Evolutionary conservation across 352 stramenopile genomes (phyloP).

Genomic region (Pythium rhizo-oryzae): DNA sequence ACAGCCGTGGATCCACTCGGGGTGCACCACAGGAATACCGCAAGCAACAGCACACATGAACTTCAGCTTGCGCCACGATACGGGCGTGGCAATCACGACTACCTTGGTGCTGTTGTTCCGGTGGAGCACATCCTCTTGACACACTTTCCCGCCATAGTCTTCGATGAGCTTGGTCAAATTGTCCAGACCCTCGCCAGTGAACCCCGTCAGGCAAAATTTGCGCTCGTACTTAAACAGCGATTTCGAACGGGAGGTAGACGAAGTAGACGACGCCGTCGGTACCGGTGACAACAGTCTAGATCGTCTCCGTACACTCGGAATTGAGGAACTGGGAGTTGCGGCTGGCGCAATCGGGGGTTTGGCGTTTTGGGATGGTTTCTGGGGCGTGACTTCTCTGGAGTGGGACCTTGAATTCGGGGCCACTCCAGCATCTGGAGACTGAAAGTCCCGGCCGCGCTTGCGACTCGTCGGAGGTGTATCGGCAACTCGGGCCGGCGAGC

Average conservation of each 20-base stretch:
- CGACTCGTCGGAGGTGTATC: conserved; percentile 23
- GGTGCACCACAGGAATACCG: conserved; percentile 83
- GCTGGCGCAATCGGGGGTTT: conserved; percentile 15
- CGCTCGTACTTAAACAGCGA: conserved; percentile 77
- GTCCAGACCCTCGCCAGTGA: conserved; percentile 51
- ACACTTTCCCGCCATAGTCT: conserved; percentile 68
- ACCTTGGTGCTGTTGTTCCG: conserved; percentile 49
- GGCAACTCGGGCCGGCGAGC: neutral
- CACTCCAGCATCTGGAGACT: conserved; percentile 34
- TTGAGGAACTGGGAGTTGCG: conserved; percentile 27
- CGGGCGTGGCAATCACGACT: conserved; percentile 75
- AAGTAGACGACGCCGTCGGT: conserved; percentile 37
- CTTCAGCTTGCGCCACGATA: conserved; percentile 81
- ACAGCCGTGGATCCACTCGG: conserved; percentile 78
- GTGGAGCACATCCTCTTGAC: conserved; percentile 51
- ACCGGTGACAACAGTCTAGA: conserved; percentile 50
- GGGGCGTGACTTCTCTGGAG: conserved; percentile 21
- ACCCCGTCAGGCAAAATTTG: conserved; percentile 79
- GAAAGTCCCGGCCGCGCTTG: conserved; percentile 34
- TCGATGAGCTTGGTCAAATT: conserved; percentile 62
- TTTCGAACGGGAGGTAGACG: conserved; percentile 51
- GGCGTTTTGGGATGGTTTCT: conserved; percentile 8
- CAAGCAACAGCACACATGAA: conserved; percentile 79
- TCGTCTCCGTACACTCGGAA: conserved; percentile 52
- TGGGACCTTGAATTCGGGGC: neutral